Evolutionary conservation across 2,329 filamentous ascomycete genomes (phyloP), one percentile per base, ranked within the genome.

Genomic region (Dryadomyces quercus-mongolicae): DNA sequence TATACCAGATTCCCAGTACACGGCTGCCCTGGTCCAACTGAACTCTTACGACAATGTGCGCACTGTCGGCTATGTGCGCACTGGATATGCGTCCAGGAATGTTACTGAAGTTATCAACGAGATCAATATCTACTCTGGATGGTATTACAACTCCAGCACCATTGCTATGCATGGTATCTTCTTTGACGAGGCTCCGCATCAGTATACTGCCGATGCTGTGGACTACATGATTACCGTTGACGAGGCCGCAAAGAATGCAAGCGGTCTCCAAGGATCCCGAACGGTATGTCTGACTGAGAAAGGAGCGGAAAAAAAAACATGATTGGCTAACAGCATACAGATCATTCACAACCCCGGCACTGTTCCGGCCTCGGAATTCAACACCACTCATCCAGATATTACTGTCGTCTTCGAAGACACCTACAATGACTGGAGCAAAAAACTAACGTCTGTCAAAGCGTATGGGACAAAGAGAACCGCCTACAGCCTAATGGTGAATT

Each of bases 151-250:
- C 22, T 25, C 40, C 5, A 42, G 15, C n/a, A 16, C 21, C 20
- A 18, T 55, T 15, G 43, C 48, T 16, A 55, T 55, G 53, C 53
- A 55, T n/a, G 53, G 53, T 31, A 55, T 55, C 34, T 55, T 55
- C 34, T 52, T 55, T 21, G 53, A 55, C 44, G 53, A 55, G 44
- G 42, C 49, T 43, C 53, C 53, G 18, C 53, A 55, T 36, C 3
- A 55, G 42, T 55, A 55, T 34, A 48, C 49, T 6, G 25, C 48
- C 12, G 34, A 18, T 4, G 53, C 53, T 9, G 53, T 55, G 10
- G 38, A 51, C 5, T 55, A 47, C 15, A 47, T 55, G 48, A 22
- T 47, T 12, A 16, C 18, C 1, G 20, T 34, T 15, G 53, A 55
- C 9, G 44, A n/a, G 1, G 49, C 34, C 1, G 49, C 18, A 31